Evolutionary conservation across 257 asterid species (phyloP).

Genomic region (Nicotiana tabacum): DNA sequence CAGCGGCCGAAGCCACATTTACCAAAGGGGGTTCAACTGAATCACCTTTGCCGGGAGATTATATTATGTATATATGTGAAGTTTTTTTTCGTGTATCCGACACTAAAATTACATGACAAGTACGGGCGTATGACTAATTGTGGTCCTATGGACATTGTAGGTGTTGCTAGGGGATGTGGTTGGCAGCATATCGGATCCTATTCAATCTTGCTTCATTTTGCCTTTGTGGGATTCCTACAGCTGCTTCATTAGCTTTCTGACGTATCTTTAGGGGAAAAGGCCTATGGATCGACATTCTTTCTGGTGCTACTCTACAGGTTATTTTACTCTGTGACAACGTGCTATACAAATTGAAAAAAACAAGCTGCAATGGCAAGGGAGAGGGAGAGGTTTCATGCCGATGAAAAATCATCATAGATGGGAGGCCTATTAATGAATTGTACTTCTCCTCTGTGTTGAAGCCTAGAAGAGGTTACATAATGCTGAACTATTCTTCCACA

Average conservation of each 20-base stretch:
- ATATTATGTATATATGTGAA: no score
- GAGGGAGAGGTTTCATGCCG: constrained; percentile 1
- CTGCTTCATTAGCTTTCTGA: constrained; percentile 54
- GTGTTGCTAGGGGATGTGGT: constrained; percentile 83
- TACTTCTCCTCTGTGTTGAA: no score
- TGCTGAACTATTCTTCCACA: not conserved
- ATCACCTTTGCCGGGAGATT: no score
- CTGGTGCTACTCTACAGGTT: constrained; percentile 47
- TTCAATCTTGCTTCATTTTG: constrained; percentile 66
- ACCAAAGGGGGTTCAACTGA: no score
- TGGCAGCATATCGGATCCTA: constrained; percentile 85
- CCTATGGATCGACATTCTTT: constrained; percentile 59
- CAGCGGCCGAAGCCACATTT: no score
- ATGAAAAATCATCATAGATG: not conserved
- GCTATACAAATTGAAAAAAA: constrained; percentile 51
- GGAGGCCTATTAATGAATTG: not conserved
- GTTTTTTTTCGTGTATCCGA: no score
- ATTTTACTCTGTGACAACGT: constrained; percentile 40
- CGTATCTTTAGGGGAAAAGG: constrained; percentile 50
- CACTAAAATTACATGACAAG: no score
- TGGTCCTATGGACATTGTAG: constrained; percentile 14
- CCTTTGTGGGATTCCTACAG: constrained; percentile 62
- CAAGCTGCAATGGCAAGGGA: constrained; percentile 19
- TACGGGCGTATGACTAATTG: no score
- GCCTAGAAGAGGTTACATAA: no score